phyloP scores from a whole-genome alignment of 768 basidiomycete species.

The Lactarius indigo region DNA sequence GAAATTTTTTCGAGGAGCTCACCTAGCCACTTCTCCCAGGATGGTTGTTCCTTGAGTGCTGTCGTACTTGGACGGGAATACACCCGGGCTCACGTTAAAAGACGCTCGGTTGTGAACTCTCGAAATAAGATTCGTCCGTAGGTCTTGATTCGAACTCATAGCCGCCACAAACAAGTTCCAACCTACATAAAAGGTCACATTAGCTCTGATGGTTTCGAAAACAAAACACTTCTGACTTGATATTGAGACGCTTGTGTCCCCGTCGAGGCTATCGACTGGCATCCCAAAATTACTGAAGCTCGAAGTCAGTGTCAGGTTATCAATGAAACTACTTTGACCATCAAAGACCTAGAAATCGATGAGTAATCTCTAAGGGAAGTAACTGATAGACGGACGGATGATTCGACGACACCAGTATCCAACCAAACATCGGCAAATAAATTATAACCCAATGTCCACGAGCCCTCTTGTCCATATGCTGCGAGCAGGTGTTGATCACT shows the following conservation, averaged over 20 bases:
- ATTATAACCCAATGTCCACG: background rate
- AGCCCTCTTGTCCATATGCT: background rate
- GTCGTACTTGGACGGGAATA: background rate
- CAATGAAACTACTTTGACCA: conserved; percentile 50
- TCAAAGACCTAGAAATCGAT: conserved; percentile 38
- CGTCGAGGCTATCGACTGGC: background rate
- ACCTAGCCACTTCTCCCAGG: background rate
- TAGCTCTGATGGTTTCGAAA: background rate
- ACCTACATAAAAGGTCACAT: background rate
- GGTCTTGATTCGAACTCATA: background rate
- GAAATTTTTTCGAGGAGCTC: background rate
- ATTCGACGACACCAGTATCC: background rate
- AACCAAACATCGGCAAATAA: background rate
- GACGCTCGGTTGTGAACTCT: background rate
- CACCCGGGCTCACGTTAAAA: background rate
- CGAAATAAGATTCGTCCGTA: background rate
- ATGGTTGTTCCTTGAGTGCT: background rate
- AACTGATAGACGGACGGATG: background rate
- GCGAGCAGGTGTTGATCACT: background rate
- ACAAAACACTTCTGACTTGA: background rate
- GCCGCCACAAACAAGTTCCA: background rate
- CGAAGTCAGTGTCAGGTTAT: conserved; percentile 30
- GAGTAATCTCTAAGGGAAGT: too few species aligned
- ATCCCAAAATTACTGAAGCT: background rate
- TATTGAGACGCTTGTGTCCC: background rate